Percentiles rank a stretch among this genome's conserved stretches.
Conservation (phyloP, 257 asterid species). For the Gardenia jasminoides region DNA sequence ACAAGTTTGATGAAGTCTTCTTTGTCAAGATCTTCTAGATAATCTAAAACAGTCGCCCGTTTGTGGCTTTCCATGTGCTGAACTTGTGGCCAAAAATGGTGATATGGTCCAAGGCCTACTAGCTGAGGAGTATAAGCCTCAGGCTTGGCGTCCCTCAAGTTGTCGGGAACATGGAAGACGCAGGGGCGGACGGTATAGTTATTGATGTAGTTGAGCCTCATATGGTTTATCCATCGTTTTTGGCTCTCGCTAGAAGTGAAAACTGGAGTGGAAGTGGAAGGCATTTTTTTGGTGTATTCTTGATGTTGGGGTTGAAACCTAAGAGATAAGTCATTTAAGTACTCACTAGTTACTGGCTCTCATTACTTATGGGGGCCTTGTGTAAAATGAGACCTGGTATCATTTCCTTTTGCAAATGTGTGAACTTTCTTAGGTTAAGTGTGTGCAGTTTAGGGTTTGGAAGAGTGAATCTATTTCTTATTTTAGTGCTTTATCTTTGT, state of each 20-base stretch:
- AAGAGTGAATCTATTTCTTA: no score
- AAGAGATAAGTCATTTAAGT: neutral
- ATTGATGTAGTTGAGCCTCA: neutral
- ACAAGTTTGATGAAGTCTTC: neutral
- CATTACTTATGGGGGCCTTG: neutral
- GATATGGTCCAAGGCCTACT: conserved; percentile 43
- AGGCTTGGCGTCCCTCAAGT: conserved; percentile 23
- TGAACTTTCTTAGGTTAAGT: no score
- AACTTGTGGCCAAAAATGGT: conserved; percentile 38
- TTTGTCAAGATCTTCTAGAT: neutral
- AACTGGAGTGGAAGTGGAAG: neutral
- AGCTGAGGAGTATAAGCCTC: conserved; percentile 39
- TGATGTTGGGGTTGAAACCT: no score
- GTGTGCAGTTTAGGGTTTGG: no score
- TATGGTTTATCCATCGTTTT: conserved; percentile 30
- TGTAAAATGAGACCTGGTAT: no score
- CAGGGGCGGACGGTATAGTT: conserved; percentile 3
- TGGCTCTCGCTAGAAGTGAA: conserved; percentile 22
- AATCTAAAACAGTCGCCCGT: conserved; percentile 23
- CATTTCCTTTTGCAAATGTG: no score
- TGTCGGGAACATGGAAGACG: conserved; percentile 26
- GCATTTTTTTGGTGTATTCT: conserved; percentile 12
- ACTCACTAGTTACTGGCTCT: neutral
- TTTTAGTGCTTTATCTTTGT: no score
- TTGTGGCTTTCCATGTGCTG: conserved; percentile 25